Percentiles rank a stretch among this genome's conserved stretches.
Conservation (phyloP, 2,329 filamentous ascomycete species). For the Aurifilum marmelostoma region DNA sequence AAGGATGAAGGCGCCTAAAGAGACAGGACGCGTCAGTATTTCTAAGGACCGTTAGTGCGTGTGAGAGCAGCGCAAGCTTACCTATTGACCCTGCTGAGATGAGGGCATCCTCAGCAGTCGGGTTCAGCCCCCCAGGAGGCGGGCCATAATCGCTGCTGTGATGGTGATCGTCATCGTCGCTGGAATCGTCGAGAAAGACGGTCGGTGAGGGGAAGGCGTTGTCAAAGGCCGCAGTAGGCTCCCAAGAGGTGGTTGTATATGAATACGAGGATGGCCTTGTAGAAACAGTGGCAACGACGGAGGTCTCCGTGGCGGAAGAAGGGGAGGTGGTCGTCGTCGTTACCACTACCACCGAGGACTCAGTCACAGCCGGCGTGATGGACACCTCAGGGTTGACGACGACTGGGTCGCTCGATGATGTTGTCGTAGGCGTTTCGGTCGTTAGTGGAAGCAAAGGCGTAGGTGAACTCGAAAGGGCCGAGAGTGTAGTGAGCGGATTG, state of each 20-base stretch:
- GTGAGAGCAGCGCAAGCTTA: slow-evolving; percentile 27
- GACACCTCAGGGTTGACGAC: slow-evolving; percentile 15
- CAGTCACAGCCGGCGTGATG: slow-evolving; percentile 18
- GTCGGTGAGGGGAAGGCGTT: slow-evolving; percentile 19
- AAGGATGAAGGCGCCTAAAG: slow-evolving; percentile 48
- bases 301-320: not conserved
- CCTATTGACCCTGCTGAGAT: slow-evolving; percentile 43
- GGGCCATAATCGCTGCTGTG: not conserved
- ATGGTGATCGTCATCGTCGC: slow-evolving; percentile 14
- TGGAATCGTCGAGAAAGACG: slow-evolving; percentile 23
- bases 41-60: not conserved
- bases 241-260: slow-evolving; percentile 3
- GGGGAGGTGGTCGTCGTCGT: slow-evolving; percentile 23
- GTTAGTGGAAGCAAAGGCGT: not conserved
- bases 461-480: not conserved
- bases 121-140: slow-evolving; percentile 30
- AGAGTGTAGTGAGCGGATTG: not conserved
- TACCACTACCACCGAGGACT: slow-evolving; percentile 27
- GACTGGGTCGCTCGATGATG: not conserved
- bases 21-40: not conserved
- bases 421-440: not conserved
- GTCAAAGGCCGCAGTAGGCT: slow-evolving; percentile 20
- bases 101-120: slow-evolving; percentile 37
- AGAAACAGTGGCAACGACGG: not conserved
- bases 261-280: slow-evolving; percentile 7